Evolutionary conservation across 2,329 filamentous ascomycete species (phyloP).

Genomic region (Geosmithia flava): DNA sequence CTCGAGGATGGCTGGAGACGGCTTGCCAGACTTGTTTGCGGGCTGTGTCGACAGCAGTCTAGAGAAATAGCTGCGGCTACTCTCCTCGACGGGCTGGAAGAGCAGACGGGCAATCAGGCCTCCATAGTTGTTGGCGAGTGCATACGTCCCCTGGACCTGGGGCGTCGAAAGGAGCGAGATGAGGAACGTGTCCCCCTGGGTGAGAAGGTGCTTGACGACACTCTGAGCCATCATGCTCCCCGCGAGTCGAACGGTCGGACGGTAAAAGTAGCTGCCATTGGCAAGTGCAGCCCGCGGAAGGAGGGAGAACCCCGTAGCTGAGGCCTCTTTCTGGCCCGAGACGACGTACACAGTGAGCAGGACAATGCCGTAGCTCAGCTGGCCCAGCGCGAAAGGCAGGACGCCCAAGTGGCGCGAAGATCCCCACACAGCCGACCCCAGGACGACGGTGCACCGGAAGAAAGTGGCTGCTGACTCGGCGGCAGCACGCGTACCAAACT

Average conservation of each 20-base stretch:
- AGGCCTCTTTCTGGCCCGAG: slow-evolving; percentile 45
- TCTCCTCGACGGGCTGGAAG: slow-evolving; percentile 93
- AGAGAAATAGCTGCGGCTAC: slow-evolving; percentile 79
- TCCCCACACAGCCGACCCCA: slow-evolving; percentile 55
- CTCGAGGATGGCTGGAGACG: slow-evolving; percentile 18
- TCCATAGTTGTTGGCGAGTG: slow-evolving; percentile 88
- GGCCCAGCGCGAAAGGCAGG: slow-evolving; percentile 80
- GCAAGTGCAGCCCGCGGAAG: slow-evolving; percentile 29
- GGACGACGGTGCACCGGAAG: slow-evolving; percentile 62
- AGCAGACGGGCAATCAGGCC: slow-evolving; percentile 77
- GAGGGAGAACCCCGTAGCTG: slow-evolving; percentile 54
- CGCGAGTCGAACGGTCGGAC: slow-evolving; percentile 58
- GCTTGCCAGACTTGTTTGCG: slow-evolving; percentile 7
- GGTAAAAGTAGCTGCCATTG: slow-evolving; percentile 46
- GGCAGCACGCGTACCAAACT: slow-evolving; percentile 67
- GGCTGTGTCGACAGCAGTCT: slow-evolving; percentile 44
- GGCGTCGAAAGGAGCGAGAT: slow-evolving; percentile 68
- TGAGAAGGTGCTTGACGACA: slow-evolving; percentile 82
- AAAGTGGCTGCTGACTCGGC: slow-evolving; percentile 80
- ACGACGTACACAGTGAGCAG: slow-evolving; percentile 60
- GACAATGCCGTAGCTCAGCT: slow-evolving; percentile 60
- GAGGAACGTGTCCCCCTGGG: slow-evolving; percentile 86
- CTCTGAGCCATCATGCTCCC: slow-evolving; percentile 81
- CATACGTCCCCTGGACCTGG: slow-evolving; percentile 79
- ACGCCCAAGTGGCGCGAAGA: slow-evolving; percentile 49